Evolutionary conservation across 495 filamentous ascomycete species (phyloP).

Genomic region (Alectoria sarmentosa): DNA sequence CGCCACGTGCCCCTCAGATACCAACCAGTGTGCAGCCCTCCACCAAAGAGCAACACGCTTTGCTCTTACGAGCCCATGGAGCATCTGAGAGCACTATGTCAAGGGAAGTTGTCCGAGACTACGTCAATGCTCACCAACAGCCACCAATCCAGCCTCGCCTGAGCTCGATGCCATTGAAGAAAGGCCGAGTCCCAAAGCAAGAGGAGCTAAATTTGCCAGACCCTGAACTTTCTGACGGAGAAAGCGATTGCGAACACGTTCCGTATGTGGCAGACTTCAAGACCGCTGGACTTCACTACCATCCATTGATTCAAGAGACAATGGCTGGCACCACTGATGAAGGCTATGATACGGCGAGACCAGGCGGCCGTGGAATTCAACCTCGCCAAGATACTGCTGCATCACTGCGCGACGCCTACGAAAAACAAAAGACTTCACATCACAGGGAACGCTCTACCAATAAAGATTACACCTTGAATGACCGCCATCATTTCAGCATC

Average conservation of each 20-base stretch:
- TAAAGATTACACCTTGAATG: constrained; percentile 26
- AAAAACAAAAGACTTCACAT: constrained; percentile 22
- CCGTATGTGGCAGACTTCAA: constrained; percentile 30
- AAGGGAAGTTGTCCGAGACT: constrained; percentile 26
- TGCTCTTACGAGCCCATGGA: constrained; percentile 29
- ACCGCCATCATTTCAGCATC: constrained; percentile 30
- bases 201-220: constrained; percentile 15
- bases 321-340: constrained; percentile 8
- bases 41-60: constrained; percentile 20
- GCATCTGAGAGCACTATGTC: constrained; percentile 21
- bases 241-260: constrained; percentile 27
- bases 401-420: constrained; percentile 12
- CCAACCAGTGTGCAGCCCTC: constrained; percentile 25
- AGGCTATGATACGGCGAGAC: neutral
- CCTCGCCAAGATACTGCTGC: constrained; percentile 17
- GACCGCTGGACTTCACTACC: constrained; percentile 31
- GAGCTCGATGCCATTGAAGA: constrained; percentile 31
- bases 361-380: neutral
- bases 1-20: constrained; percentile 22
- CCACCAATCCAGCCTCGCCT: constrained; percentile 34
- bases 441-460: constrained; percentile 1
- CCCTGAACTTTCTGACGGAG: constrained; percentile 9
- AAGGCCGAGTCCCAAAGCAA: constrained; percentile 11
- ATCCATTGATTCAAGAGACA: constrained; percentile 17
- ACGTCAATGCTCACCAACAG: constrained; percentile 31